Base-by-base conservation (phyloP, 768 basidiomycete species). In the Suillus spraguei region DNA sequence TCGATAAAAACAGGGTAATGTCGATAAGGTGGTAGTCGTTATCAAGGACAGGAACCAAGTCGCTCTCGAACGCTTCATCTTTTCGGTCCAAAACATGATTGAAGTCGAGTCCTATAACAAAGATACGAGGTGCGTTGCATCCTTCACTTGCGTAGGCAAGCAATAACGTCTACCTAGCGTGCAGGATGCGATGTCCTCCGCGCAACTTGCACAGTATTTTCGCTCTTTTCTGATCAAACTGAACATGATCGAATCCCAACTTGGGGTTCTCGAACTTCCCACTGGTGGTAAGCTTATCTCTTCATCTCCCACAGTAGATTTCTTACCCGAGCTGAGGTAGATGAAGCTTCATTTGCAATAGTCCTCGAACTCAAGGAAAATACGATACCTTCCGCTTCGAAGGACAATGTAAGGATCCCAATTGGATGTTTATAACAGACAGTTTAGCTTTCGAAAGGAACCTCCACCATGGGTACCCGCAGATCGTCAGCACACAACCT, bases 21-120 rank as follows among this genome's bases (percentile, higher is more conserved):
- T 95, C 1, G 86, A 91, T 62, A 89, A 92, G 67, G 86, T 95
- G 9, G 84, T 93, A 3, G 78, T 98, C 7, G 89, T 95, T 38
- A 88, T 98, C 74, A 95, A 94, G 70, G 86, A 91, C 71, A 87
- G 86, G 66, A 84, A 91, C 11, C 88, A 94, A 64, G 79, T 88
- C 28, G 83, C 94, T 17, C 77, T 97, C n/a, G 96, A 99, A 73
- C 85, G 95, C 3, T 97, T 92, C 74, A 84, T 97, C 22, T 94
- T 97, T 73, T 87, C 93, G 28, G 73, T 97, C n/a, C 87, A 90
- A 64, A 90, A 84, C 73, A 89, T 96, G 86, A 84, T 94, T 35
- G 73, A 87, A 60, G 83, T 92, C 35, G 90, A 91, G 65, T 67
- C 80, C 0, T 90, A 84, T 76, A 83, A 90, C 72, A 91, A 87